Evolutionary conservation across 768 basidiomycete genomes (phyloP), one percentile per base, ranked within the genome.

Genomic region (Leucosporidium yakuticum): DNA sequence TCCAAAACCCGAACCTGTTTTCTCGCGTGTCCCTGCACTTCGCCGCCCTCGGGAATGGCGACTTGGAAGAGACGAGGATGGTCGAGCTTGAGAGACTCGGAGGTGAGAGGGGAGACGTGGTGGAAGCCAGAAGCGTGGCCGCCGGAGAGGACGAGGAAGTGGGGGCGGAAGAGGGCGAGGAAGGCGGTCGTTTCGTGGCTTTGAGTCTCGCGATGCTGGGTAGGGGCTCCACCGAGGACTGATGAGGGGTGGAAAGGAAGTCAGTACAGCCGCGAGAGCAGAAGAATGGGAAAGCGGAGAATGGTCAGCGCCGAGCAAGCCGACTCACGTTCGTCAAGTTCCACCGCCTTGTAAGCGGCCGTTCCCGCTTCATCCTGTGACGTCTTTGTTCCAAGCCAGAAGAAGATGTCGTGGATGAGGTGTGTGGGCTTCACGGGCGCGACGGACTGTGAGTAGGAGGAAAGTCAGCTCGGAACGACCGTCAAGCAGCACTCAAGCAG

Each of bases 121-220:
- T 58, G 57, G 57, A 58, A 58, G 34, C 57, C 57, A 4, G 36
- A 39, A 14, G 44, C 48, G 23, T 48, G 47, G 7, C 47, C 60
- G 19, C 60, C 48, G 11, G 23, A 14, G 14, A 27, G 21, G 47
- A 49, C 25, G 60, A 48, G 25, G 27, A 58, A 58, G 57, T 58
- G 57, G 8, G 57, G 57, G 57, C 39, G 57, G 36, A 58, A 58
- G 57, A 58, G 60, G 48, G 60, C 17, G 47, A 50, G 48, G 27
- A 60, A 48, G 44, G 60, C 3, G 4, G 47, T 11, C 14, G 60
- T 29, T 21, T 50, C 47, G 48, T 8, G 6, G 27, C 17, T 9
- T 20, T 50, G 48, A 6, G 25, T 14, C 27, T 49, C 21, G 48
- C 48, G 60, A 21, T 48, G 60, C 21, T 48, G 60, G 25, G 48